These are phyloP conservation scores for Arachnopeziza araneosa DNA, from an alignment of 2,329 filamentous ascomycete species.

Conservation along the genomic window DNA sequence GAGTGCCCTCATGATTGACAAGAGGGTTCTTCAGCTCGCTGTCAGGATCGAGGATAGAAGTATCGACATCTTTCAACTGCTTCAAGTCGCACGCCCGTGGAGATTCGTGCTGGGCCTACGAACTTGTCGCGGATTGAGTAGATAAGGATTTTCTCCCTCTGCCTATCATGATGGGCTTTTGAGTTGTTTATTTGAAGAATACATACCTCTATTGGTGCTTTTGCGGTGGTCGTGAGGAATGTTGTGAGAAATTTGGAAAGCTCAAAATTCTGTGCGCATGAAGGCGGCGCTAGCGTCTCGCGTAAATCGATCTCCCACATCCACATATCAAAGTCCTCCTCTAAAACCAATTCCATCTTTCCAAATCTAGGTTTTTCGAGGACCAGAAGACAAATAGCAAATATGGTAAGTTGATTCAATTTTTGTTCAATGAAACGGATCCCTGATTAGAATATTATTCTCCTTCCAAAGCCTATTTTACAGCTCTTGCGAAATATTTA, in stretches of 20 bases:
- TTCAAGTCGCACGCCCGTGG: slow-evolving; percentile 10
- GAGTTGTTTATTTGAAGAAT: slow-evolving; percentile 11
- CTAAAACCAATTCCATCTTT: background rate
- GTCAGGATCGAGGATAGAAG: slow-evolving; percentile 53
- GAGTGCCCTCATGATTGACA: slow-evolving; percentile 56
- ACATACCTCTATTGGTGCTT: slow-evolving; percentile 29
- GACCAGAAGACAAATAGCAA: slow-evolving; percentile 23
- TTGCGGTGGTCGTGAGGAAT: background rate
- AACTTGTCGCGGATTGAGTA: slow-evolving; percentile 25
- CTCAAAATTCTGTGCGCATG: background rate
- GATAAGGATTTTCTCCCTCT: slow-evolving; percentile 48
- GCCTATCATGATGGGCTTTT: slow-evolving; percentile 32
- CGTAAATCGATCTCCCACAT: background rate
- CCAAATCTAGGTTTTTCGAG: slow-evolving; percentile 26
- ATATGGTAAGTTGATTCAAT: background rate
- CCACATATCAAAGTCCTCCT: background rate
- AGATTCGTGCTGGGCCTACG: slow-evolving; percentile 6
- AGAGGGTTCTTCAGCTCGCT: slow-evolving; percentile 65
- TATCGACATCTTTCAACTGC: slow-evolving; percentile 43
- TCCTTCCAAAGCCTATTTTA: slow-evolving; percentile 1
- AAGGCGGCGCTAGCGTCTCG: background rate
- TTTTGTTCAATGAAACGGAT: background rate
- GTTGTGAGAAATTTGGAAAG: background rate
- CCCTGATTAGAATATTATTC: background rate
- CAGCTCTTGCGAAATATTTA: slow-evolving; percentile 5